Evolutionary conservation across 2,329 filamentous ascomycete species (phyloP).

Genomic region (Ceratocystis albifundus): DNA sequence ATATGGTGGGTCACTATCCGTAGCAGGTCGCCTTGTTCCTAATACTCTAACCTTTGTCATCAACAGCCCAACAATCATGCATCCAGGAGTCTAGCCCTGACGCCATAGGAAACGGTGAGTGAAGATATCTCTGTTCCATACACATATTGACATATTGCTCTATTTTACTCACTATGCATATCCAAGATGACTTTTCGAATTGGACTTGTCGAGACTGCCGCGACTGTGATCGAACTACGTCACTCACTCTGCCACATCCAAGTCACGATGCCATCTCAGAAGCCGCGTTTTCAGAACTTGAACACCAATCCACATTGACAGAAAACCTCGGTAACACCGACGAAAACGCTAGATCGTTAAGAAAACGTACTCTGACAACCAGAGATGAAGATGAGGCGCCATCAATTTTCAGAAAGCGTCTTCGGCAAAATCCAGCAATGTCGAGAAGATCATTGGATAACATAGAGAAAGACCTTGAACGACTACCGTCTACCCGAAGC

Average conservation of each 20-base stretch:
- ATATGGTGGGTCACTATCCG: conserved; percentile 52
- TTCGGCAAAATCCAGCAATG: conserved; percentile 20
- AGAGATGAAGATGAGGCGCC: conserved; percentile 22
- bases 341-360: conserved; percentile 15
- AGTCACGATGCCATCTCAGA: neutral
- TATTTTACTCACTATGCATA: neutral
- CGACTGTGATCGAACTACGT: neutral
- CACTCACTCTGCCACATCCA: neutral
- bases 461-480: conserved; percentile 29
- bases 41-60: conserved; percentile 12
- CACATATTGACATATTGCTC: neutral
- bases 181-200: conserved; percentile 32
- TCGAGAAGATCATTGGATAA: conserved; percentile 27
- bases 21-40: conserved; percentile 26
- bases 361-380: conserved; percentile 22
- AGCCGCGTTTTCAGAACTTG: neutral
- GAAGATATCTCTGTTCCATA: neutral
- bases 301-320: neutral
- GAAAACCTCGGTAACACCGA: neutral
- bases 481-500: conserved; percentile 12
- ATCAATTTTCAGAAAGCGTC: conserved; percentile 17
- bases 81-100: conserved; percentile 49
- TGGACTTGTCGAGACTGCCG: conserved; percentile 38
- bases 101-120: conserved; percentile 39
- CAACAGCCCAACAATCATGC: conserved; percentile 78